Conservation (phyloP, 1,284 basidiomycete species). For the Apiotrichum sp. region DNA sequence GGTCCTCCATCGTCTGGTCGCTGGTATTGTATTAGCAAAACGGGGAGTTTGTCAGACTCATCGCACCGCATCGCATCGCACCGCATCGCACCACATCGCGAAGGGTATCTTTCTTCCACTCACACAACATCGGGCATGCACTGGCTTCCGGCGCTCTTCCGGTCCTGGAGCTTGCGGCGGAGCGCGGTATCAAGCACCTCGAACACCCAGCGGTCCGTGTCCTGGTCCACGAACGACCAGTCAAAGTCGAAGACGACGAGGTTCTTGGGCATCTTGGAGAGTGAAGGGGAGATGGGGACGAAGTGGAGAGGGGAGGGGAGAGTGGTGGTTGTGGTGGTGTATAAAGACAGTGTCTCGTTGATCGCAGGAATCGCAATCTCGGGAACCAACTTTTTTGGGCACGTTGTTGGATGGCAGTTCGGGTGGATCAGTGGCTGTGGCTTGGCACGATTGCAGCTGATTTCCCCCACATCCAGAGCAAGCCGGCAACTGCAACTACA, state of each 20-base stretch:
- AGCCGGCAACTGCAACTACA: no score
- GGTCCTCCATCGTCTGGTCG: constrained; percentile 65
- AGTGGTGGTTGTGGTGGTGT: no score
- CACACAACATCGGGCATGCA: constrained; percentile 91
- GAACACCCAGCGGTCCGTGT: constrained; percentile 93
- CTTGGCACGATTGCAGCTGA: no score
- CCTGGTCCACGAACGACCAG: constrained; percentile 85
- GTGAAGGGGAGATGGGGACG: background rate
- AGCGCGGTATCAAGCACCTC: constrained; percentile 83
- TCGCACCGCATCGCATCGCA: background rate
- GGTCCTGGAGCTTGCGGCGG: constrained; percentile 71
- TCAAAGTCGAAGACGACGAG: constrained; percentile 96
- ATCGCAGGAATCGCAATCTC: no score
- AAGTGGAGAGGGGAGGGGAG: no score
- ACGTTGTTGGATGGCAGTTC: no score
- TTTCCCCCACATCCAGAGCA: no score
- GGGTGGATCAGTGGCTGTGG: no score
- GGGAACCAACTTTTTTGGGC: no score
- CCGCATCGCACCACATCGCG: no score
- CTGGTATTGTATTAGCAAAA: constrained; percentile 45
- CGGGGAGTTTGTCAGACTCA: background rate
- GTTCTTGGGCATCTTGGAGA: constrained; percentile 52
- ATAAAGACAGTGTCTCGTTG: no score
- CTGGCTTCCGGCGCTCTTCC: constrained; percentile 58
- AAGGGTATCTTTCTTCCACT: constrained; percentile 30